phyloP scores from a whole-genome alignment of 2,329 filamentous ascomycete genomes.

The Venturiaceae sp. region DNA sequence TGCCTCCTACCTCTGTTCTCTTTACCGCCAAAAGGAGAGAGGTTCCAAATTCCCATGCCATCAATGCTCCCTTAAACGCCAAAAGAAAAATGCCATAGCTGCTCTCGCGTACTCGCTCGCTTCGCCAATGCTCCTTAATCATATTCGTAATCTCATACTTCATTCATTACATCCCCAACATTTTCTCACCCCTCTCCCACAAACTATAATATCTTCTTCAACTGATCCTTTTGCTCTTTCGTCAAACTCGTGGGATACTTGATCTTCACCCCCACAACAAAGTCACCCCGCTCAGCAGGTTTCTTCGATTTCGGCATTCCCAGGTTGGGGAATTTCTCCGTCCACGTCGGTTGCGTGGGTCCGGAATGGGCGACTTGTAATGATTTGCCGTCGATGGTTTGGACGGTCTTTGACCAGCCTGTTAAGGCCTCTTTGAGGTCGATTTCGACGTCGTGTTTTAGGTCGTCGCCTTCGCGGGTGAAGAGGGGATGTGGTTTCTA shows the following conservation, averaged over 20 bases:
- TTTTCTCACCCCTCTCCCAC: no score
- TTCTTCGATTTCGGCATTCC: conserved; percentile 96
- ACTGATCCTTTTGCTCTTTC: conserved; percentile 63
- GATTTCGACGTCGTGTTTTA: conserved; percentile 69
- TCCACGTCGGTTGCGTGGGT: conserved; percentile 75
- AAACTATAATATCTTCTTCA: conserved; percentile 70
- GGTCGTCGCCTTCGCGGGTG: conserved; percentile 78
- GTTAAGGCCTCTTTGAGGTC: conserved; percentile 89
- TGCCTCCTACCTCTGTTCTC: no score
- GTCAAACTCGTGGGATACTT: conserved; percentile 80
- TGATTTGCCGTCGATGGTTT: conserved; percentile 86
- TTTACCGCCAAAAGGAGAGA: no score
- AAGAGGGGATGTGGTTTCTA: conserved; percentile 83
- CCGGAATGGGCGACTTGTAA: conserved; percentile 70
- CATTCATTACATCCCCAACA: no score
- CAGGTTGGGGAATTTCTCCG: conserved; percentile 71
- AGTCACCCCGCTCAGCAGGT: conserved; percentile 72
- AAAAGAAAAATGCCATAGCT: no score
- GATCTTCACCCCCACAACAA: conserved; percentile 84
- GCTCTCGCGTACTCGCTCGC: no score
- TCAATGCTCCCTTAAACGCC: no score
- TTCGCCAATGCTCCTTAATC: no score
- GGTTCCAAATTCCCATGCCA: no score
- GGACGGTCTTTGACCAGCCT: conserved; percentile 85
- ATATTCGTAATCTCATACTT: no score